phyloP scores from a whole-genome alignment of 257 asterid genomes.

The Striga asiatica region DNA sequence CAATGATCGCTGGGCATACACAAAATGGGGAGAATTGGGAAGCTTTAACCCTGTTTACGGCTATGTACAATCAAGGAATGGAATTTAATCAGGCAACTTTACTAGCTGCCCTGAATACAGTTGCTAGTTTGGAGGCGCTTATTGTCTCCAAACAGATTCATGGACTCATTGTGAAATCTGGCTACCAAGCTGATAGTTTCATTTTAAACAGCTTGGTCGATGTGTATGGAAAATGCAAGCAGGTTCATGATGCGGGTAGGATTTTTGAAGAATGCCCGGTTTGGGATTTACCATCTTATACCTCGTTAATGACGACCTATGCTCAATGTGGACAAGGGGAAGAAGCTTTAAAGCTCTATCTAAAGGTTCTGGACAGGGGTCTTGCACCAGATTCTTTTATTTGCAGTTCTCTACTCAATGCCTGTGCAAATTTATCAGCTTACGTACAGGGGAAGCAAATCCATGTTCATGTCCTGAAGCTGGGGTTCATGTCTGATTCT shows the following conservation, averaged over 20 bases:
- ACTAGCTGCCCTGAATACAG: slow-evolving; percentile 49
- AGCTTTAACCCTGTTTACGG: slow-evolving; percentile 43
- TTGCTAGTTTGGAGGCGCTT: slow-evolving; percentile 32
- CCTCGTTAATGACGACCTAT: slow-evolving; percentile 53
- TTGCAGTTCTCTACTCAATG: slow-evolving; percentile 62
- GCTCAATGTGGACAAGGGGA: slow-evolving; percentile 66
- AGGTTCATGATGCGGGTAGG: slow-evolving; percentile 38
- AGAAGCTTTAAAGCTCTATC: slow-evolving; percentile 58
- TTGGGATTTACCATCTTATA: slow-evolving; percentile 56
- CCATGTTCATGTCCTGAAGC: slow-evolving; percentile 51
- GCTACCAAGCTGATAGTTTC: slow-evolving; percentile 47
- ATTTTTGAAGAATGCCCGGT: slow-evolving; percentile 51
- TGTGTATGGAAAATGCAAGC: slow-evolving; percentile 49
- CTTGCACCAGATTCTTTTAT: slow-evolving; percentile 65
- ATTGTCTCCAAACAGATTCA: slow-evolving; percentile 46
- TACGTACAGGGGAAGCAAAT: slow-evolving; percentile 77
- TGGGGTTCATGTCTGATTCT: slow-evolving; percentile 48
- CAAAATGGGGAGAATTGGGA: slow-evolving; percentile 37
- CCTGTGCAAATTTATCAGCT: slow-evolving; percentile 70
- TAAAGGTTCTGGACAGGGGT: slow-evolving; percentile 31
- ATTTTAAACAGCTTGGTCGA: slow-evolving; percentile 50
- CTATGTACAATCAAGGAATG: slow-evolving; percentile 26
- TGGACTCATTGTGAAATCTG: slow-evolving; percentile 41
- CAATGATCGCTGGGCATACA: slow-evolving; percentile 49
- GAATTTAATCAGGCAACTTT: slow-evolving; percentile 52